These are phyloP conservation scores for Spathaspora gorwiae DNA, from an alignment of 805 yeast species.

Conservation along the genomic window DNA sequence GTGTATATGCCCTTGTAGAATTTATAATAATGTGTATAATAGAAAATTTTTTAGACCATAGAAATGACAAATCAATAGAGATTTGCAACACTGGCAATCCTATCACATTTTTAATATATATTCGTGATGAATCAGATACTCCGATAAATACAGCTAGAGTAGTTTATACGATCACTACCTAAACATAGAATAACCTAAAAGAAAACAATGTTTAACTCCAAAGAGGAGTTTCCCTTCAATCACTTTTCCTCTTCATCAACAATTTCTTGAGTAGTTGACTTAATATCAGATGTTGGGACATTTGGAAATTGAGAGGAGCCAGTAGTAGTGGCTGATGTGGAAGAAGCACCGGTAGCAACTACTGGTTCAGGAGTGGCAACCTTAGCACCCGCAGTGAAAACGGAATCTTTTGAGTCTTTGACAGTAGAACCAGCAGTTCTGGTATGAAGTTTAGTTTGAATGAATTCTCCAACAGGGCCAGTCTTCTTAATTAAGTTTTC, in stretches of 20 bases:
- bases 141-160: too few species aligned
- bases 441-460: conserved; percentile 52
- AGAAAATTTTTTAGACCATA: too few species aligned
- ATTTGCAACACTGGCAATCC: too few species aligned
- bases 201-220: too few species aligned
- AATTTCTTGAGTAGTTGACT: conserved; percentile 20
- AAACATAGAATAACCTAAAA: too few species aligned
- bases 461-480: conserved; percentile 62
- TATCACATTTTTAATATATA: too few species aligned
- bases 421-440: conserved; percentile 75
- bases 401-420: conserved; percentile 26
- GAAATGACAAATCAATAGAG: too few species aligned
- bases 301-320: conserved; percentile 40
- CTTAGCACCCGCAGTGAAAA: conserved; percentile 17
- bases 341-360: conserved; percentile 14
- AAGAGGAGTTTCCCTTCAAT: neutral
- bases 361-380: conserved; percentile 16
- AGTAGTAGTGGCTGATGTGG: conserved; percentile 24
- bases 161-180: too few species aligned
- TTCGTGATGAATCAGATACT: too few species aligned
- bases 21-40: too few species aligned
- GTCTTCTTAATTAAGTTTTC: conserved; percentile 53
- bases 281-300: conserved; percentile 24
- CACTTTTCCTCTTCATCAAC: conserved; percentile 16
- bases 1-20: neutral